Percentiles rank a stretch among this genome's conserved stretches.
Evolutionary conservation across 441 rosid species (phyloP).

Genomic region (Hura crepitans): DNA sequence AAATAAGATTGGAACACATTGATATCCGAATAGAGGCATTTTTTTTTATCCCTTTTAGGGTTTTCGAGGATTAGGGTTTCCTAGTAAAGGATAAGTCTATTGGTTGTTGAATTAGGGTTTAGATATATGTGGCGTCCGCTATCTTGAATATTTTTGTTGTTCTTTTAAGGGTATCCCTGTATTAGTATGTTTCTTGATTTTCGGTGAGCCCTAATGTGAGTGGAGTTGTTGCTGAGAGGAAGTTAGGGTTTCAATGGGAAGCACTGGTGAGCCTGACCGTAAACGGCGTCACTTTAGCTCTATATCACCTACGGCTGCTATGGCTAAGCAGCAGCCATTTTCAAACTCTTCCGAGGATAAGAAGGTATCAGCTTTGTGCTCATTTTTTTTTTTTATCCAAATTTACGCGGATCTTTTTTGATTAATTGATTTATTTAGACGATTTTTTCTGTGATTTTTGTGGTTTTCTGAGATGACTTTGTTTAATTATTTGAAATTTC

Average conservation of each 20-base stretch:
- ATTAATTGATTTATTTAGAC: background rate
- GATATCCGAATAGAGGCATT: background rate
- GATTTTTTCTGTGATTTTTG: background rate
- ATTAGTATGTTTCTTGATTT: background rate
- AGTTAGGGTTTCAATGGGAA: constrained; percentile 78
- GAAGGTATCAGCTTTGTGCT: constrained; percentile 38
- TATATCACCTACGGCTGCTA: constrained; percentile 66
- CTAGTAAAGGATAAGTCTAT: background rate
- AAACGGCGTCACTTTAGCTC: constrained; percentile 83
- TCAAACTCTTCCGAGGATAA: constrained; percentile 74
- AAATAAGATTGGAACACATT: background rate
- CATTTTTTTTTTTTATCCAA: background rate
- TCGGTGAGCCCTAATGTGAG: constrained; percentile 32
- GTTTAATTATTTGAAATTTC: background rate
- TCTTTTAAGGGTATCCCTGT: background rate
- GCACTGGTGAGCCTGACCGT: constrained; percentile 90
- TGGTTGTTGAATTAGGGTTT: constrained; percentile 30
- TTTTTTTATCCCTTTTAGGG: constrained; percentile 25
- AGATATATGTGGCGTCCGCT: constrained; percentile 2
- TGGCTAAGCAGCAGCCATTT: constrained; percentile 68
- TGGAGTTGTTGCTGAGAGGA: constrained; percentile 22
- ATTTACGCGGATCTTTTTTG: too few species aligned
- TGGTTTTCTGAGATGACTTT: background rate
- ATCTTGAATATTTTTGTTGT: too few species aligned
- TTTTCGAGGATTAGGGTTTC: constrained; percentile 32